These are phyloP conservation scores for Eucalyptus erythrocorys DNA, from an alignment of 345 rosid species.

Conservation along the genomic window DNA sequence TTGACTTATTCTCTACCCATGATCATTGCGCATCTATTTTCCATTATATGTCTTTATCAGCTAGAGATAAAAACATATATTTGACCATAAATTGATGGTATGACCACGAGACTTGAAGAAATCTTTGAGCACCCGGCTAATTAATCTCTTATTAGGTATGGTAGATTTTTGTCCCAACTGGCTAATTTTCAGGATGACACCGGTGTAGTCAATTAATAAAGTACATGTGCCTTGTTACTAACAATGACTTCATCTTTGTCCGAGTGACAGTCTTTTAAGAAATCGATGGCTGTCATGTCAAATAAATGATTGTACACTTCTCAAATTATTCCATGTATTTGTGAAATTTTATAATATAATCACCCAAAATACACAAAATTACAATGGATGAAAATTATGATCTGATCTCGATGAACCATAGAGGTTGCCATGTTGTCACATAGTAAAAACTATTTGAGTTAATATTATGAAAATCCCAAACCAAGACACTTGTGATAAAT, in stretches of 20 bases:
- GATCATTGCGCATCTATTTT: background rate
- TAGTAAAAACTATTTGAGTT: no score
- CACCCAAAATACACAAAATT: background rate
- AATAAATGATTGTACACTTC: background rate
- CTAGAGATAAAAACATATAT: background rate
- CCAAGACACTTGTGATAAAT: accelerated
- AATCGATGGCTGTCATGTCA: background rate
- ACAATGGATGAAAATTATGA: background rate
- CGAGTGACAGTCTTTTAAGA: background rate
- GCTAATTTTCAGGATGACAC: background rate
- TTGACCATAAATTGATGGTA: background rate
- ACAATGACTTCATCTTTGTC: background rate
- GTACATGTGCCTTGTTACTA: background rate
- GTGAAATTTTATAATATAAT: background rate
- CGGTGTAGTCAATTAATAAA: background rate
- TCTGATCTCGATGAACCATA: background rate
- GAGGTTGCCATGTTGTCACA: no score
- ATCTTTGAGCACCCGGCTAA: background rate
- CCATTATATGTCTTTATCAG: background rate
- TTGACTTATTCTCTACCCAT: background rate
- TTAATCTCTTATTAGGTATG: background rate
- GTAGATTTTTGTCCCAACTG: accelerated
- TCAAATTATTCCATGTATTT: background rate
- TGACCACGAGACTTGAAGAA: accelerated
- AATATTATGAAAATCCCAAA: no score